Percentiles rank a stretch among this genome's conserved stretches.
These are phyloP conservation scores for Allium fistulosum DNA, from an alignment of 106 monocot genomes.

Conservation along the genomic window DNA sequence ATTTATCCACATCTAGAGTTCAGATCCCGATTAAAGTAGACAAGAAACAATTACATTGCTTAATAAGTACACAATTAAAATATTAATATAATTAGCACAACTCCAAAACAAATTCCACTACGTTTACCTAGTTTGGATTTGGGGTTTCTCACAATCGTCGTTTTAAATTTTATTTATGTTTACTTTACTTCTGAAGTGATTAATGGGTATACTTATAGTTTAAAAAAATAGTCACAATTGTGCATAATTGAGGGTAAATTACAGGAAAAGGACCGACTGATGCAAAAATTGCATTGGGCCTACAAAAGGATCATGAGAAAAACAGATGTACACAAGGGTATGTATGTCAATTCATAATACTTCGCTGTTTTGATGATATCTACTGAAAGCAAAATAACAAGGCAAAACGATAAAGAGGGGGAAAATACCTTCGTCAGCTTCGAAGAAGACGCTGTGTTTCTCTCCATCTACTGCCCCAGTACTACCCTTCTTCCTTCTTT, in stretches of 20 bases:
- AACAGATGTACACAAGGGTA: not conserved
- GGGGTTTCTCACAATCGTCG: not conserved
- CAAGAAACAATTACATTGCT: too few species aligned
- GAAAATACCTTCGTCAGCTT: not conserved
- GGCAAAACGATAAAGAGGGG: not conserved
- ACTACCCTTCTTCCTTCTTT: slow-evolving; percentile 1
- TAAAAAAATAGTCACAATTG: not conserved
- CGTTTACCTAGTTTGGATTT: not conserved
- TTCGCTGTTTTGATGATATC: too few species aligned
- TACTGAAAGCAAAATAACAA: not conserved
- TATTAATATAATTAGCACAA: too few species aligned
- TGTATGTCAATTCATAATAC: not conserved
- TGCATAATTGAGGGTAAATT: not conserved
- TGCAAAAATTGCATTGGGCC: not conserved
- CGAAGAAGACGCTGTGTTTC: not conserved
- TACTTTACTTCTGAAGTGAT: too few species aligned
- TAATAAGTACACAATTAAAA: too few species aligned
- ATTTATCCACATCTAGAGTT: too few species aligned
- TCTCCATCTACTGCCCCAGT: not conserved
- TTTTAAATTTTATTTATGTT: not conserved
- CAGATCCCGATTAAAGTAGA: too few species aligned
- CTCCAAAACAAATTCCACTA: not conserved
- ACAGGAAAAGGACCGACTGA: not conserved
- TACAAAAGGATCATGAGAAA: not conserved
- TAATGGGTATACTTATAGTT: not conserved